Base-by-base conservation (phyloP, 306 rosid genomes). In the Citrullus colocynthis region DNA sequence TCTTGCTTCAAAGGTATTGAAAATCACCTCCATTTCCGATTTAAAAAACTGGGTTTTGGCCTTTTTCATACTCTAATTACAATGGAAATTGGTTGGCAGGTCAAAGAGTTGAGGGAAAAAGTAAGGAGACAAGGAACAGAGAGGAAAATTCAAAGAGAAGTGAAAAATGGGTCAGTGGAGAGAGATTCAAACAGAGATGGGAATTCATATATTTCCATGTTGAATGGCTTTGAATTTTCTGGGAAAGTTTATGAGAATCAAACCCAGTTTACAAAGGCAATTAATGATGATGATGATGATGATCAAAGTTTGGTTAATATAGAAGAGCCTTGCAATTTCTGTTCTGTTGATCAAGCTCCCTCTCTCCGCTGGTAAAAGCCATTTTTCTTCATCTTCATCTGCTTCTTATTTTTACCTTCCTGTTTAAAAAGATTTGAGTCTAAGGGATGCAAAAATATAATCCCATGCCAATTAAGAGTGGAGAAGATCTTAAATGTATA, bases 311-410 rank as follows among this genome's bases (percentile, higher is more conserved):
- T 88, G 74, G 83, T 85, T 61, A 71, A 63, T 39, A 30, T 82
- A 54, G 90, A 81, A 15, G 93, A 88, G 66, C 75, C 86, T 24
- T 87, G 85, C 77, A 83, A 80, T 88, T 91, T 91, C 88, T 86
- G 83, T 79, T 88, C 97, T 20, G 91, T 89, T 20, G 97, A 91
- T 85, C 97, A 89, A 80, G 92, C 91, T 77, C 97, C 97, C 16
- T 84, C 85, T 52, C 88, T 91, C 75, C 88, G 81, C 14, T 87
- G 85, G 86, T 83, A 79, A 75, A 65, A 9, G 20, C 55, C 18
- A 20, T 42, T 42, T 3, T 20, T 5, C 7, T 67, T 42, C 21
- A 64, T n/a, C 18, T 11, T 20, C 74, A 13, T 11, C 9, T n/a
- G 20, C 3, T 41, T 69, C 24, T n/a, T 48, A 48, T 0, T 48